Evolutionary conservation across 2,329 filamentous ascomycete genomes (phyloP), one percentile per base, ranked within the genome.

Genomic region (Lachnellula willkommii): DNA sequence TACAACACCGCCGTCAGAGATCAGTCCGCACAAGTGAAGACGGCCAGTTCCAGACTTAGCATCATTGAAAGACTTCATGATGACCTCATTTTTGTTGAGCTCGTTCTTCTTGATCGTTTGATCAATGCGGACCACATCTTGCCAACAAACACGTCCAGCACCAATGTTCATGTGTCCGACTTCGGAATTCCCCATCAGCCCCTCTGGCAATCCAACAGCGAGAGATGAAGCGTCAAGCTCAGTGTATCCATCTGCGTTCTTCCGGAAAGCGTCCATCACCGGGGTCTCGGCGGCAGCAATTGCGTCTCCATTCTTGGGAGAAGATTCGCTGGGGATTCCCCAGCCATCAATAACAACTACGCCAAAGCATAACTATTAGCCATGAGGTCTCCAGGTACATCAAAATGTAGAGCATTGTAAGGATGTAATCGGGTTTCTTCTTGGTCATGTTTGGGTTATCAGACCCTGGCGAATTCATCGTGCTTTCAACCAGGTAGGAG

Each of bases 161-260:
- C 94, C 94, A 72, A 99, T 97, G 81, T 99, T 99, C 78, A 99
- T 76, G 75, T 99, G 94, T 60, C 94, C 94, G 73, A 99, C 94
- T 75, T 99, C 94, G 66, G 90, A 95, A 80, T 99, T 99, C 64
- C 94, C 94, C 94, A 99, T 99, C 64, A 99, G 80, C 57, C 94
- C 94, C 72, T 99, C 92, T 20, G 94, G 94, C 52, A 99, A 83
- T 64, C 94, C 94, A 63, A 99, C 94, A 47, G 94, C 94, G 58
- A 96, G 83, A 45, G 94, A 97, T 2, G 94, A 97, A 56, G 94
- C 94, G 67, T 99, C 94, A 60, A 99, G 87, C 77, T 95, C 86
- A 62, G 89, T 90, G 77, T 87, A 99, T 60, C 92, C 92, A 68
- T 93, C 86, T 35, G 86, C 78, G 62, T 86, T 88, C 73, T 88